Percentiles rank a stretch among this genome's conserved stretches.
These are phyloP conservation scores for Neophaeococcomyces aloes DNA, from an alignment of 2,329 filamentous ascomycete genomes.

Conservation along the genomic window DNA sequence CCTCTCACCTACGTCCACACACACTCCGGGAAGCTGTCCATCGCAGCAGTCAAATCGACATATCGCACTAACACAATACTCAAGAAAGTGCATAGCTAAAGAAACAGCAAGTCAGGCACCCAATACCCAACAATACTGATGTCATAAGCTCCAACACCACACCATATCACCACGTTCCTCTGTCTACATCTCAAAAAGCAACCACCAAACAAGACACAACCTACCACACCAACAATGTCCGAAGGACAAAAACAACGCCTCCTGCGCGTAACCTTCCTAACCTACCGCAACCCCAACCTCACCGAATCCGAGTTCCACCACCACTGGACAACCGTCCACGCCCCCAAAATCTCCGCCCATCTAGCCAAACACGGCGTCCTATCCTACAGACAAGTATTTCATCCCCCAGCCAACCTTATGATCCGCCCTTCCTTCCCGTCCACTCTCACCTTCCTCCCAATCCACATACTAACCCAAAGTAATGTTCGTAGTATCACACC, in stretches of 20 bases:
- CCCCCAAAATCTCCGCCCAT: constrained; percentile 3
- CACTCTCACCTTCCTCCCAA: background rate
- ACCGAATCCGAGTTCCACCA: constrained; percentile 8
- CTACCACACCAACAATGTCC: too few species aligned
- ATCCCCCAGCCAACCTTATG: constrained; percentile 11
- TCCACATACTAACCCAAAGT: background rate
- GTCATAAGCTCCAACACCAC: too few species aligned
- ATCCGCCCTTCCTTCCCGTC: constrained; percentile 13
- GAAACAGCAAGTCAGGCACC: too few species aligned
- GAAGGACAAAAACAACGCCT: background rate
- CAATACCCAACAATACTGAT: too few species aligned
- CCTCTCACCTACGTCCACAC: too few species aligned
- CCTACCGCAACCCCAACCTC: constrained; percentile 7
- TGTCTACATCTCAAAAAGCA: too few species aligned
- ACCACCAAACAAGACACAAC: too few species aligned
- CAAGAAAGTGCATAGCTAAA: too few species aligned
- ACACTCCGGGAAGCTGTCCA: too few species aligned
- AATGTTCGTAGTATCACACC: constrained; percentile 2
- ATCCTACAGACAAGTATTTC: constrained; percentile 3
- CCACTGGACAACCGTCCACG: constrained; percentile 8
- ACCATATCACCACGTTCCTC: too few species aligned
- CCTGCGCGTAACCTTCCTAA: constrained; percentile 7
- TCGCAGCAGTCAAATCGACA: too few species aligned
- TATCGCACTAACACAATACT: too few species aligned
- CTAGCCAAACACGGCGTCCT: constrained; percentile 6